phyloP scores from a whole-genome alignment of 2,329 filamentous ascomycete species.

The Aspergillus sp. region DNA sequence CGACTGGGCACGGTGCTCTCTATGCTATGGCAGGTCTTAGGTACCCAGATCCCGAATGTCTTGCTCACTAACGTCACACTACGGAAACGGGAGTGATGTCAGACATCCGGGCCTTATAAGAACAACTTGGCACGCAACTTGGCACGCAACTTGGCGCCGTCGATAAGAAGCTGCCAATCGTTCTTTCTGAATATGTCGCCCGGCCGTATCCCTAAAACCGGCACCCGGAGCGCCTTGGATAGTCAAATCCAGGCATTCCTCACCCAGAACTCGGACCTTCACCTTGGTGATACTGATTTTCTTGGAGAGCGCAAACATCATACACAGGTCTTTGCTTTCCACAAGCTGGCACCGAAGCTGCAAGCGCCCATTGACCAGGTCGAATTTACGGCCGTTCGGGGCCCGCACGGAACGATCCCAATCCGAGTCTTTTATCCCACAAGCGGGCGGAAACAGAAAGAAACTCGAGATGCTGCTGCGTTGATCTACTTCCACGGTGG shows the following conservation, averaged over 20 bases:
- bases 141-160: too few species aligned
- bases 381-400: slow-evolving; percentile 26
- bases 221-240: not conserved
- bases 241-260: not conserved
- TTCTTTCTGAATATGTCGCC: not conserved
- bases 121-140: too few species aligned
- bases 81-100: too few species aligned
- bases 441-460: not conserved
- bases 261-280: not conserved
- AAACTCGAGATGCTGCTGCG: slow-evolving; percentile 14
- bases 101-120: too few species aligned
- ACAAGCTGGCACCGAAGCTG: not conserved
- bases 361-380: slow-evolving; percentile 21
- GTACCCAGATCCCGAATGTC: too few species aligned
- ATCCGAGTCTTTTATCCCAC: slow-evolving; percentile 27
- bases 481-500: slow-evolving; percentile 34
- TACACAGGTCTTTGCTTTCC: not conserved
- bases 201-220: not conserved
- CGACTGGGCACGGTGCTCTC: too few species aligned
- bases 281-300: not conserved
- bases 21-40: too few species aligned
- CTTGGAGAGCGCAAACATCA: not conserved
- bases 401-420: slow-evolving; percentile 27
- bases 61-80: too few species aligned
- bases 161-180: too few species aligned